phyloP scores from a whole-genome alignment of 352 stramenopile genomes.

The Phytophthora hybrid region DNA sequence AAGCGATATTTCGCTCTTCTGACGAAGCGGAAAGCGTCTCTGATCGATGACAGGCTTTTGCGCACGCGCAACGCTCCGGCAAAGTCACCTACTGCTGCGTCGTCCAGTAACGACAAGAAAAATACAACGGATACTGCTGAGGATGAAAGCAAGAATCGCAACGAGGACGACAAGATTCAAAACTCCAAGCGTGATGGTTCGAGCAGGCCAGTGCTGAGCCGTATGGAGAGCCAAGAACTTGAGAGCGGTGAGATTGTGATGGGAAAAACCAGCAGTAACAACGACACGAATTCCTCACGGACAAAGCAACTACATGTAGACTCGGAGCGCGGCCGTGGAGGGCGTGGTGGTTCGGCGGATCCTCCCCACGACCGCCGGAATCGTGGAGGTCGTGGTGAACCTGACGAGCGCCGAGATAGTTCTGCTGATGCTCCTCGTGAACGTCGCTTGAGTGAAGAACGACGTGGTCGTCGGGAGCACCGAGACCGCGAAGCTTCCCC shows the following conservation, averaged over 20 bases:
- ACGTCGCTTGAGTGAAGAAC: conserved; percentile 40
- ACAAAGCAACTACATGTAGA: conserved; percentile 36
- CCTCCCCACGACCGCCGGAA: conserved; percentile 29
- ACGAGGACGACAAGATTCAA: conserved; percentile 36
- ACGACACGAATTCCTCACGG: conserved; percentile 8
- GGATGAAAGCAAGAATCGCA: conserved; percentile 30
- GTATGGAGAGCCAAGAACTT: conserved; percentile 49
- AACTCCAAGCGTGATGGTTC: conserved; percentile 24
- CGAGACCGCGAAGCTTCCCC: conserved; percentile 46
- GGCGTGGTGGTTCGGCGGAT: conserved; percentile 25
- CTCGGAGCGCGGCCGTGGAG: conserved; percentile 21
- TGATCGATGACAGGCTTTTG: conserved; percentile 74
- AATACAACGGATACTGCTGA: conserved; percentile 28
- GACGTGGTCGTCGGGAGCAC: conserved; percentile 38
- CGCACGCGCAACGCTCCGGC: conserved; percentile 27
- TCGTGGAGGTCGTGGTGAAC: conserved; percentile 37
- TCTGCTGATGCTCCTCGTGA: conserved; percentile 24
- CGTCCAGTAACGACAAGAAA: conserved; percentile 28
- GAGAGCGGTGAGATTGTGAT: conserved; percentile 66
- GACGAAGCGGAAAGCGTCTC: conserved; percentile 74
- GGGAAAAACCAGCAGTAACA: conserved; percentile 30
- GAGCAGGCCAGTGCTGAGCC: conserved; percentile 24
- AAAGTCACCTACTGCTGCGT: conserved; percentile 19
- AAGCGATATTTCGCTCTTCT: conserved; percentile 87
- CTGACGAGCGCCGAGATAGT: conserved; percentile 22